Base-by-base conservation (phyloP, 768 basidiomycete genomes). In the Paxillus involutus region DNA sequence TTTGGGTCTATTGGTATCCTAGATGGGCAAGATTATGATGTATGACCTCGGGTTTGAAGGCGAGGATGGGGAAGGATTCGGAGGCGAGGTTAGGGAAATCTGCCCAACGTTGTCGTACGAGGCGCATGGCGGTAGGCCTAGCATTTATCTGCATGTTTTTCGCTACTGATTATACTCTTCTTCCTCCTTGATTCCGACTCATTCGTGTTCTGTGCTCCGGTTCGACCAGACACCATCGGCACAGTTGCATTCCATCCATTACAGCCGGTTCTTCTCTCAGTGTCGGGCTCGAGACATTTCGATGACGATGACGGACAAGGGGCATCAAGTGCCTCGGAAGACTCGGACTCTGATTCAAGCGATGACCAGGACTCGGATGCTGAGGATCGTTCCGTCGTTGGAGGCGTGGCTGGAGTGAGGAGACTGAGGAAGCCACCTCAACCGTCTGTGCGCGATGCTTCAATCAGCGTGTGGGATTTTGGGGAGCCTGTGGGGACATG, bases 251-350 rank as follows among this genome's bases (percentile, higher is more conserved):
- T 94, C 61, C 87, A 94, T 59, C 91, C 91, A 0, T 68, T 79
- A 26, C 72, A 74, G 10, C 73, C 91, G 0, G 47, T 74, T 3
- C 59, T 93, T 3, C 65, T 90, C 17, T 86, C 89, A 0, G 78
- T 79, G 1, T 87, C 91, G 0, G 93, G 93, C 2, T 92, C 93
- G 6, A 73, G 92, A n/a, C 83, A 88, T 66, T 89, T 89, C 61
- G 69, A 74, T 14, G 51, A 50, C 2, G 32, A 46, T 16, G 51
- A 29, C 10, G 37, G 1, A 16, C 14, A 32, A 41, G 11, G 24
- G 0, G 41, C 5, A 10, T 35, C 13, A 4, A 19, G 33, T 46
- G 35, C 3, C 17, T 44, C 26, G 0, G 61, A 30, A 10, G 53
- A 42, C 9, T 62, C 63, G 2, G 63, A 63, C 29, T 56, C 54